Evolutionary conservation across 2,329 filamentous ascomycete species (phyloP).

Genomic region (Exophiala alcalophila): DNA sequence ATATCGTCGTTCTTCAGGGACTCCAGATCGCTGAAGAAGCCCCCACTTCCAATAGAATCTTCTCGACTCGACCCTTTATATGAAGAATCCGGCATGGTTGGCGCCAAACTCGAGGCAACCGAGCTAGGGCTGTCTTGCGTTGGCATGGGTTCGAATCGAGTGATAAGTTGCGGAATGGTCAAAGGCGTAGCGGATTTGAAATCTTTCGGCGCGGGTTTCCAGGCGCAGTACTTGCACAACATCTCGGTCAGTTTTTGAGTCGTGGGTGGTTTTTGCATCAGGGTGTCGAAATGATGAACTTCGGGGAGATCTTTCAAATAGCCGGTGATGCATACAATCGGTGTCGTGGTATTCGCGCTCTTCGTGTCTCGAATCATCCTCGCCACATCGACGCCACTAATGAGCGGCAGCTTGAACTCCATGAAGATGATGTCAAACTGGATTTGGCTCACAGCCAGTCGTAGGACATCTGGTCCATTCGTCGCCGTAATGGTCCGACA

Average conservation of each 20-base stretch:
- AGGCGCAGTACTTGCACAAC: slow-evolving; percentile 82
- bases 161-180: slow-evolving; percentile 42
- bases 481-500: slow-evolving; percentile 90
- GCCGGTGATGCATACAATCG: slow-evolving; percentile 92
- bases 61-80: slow-evolving; percentile 77
- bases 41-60: slow-evolving; percentile 79
- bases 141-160: slow-evolving; percentile 44
- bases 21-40: slow-evolving; percentile 82
- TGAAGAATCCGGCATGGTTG: slow-evolving; percentile 67
- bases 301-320: slow-evolving; percentile 97
- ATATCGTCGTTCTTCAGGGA: slow-evolving; percentile 74
- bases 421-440: slow-evolving; percentile 99
- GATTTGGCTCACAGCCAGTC: slow-evolving; percentile 93
- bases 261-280: slow-evolving; percentile 96
- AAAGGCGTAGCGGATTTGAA: slow-evolving; percentile 52
- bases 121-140: slow-evolving; percentile 80
- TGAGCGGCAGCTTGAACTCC: slow-evolving; percentile 91
- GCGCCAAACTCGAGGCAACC: slow-evolving; percentile 70
- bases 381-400: slow-evolving; percentile 91
- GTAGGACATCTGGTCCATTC: slow-evolving; percentile 86
- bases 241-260: slow-evolving; percentile 87
- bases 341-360: slow-evolving; percentile 90
- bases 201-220: slow-evolving; percentile 74
- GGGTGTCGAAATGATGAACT: slow-evolving; percentile 88
- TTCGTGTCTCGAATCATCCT: slow-evolving; percentile 97